These are phyloP conservation scores for Suillus plorans DNA, from an alignment of 768 basidiomycete genomes.

Conservation along the genomic window DNA sequence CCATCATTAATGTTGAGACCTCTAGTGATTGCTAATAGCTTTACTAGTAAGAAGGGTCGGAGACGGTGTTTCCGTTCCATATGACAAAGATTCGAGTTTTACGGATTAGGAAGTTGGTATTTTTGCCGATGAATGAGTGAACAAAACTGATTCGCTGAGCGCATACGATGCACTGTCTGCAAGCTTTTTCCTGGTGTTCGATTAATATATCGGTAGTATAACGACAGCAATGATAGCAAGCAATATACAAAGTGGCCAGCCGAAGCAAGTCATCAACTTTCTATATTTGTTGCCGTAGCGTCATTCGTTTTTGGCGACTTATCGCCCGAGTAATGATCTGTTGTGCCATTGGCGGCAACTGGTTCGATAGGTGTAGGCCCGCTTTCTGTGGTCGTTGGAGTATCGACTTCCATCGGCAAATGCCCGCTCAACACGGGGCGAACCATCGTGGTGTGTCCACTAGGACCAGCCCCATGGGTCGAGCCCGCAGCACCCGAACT, in stretches of 20 bases:
- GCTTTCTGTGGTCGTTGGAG: conserved; percentile 18
- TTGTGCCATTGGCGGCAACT: conserved; percentile 11
- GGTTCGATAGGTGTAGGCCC: conserved; percentile 18
- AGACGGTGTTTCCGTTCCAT: not conserved
- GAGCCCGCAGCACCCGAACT: conserved; percentile 52
- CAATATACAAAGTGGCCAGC: not conserved
- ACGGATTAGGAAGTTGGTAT: conserved; percentile 2
- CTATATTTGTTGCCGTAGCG: conserved; percentile 11
- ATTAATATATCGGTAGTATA: conserved; percentile 3
- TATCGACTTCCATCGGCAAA: conserved; percentile 33
- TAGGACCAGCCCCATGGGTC: conserved; percentile 75
- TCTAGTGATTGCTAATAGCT: not conserved
- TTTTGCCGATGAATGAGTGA: not conserved
- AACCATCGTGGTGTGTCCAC: conserved; percentile 55
- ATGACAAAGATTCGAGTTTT: not conserved
- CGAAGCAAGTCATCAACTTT: conserved; percentile 8
- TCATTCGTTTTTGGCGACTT: conserved; percentile 19
- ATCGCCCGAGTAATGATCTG: conserved; percentile 13
- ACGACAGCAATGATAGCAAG: not conserved
- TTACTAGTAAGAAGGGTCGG: not conserved
- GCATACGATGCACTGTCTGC: not conserved
- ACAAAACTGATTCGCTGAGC: not conserved
- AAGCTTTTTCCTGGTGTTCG: not conserved
- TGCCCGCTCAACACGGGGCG: conserved; percentile 27
- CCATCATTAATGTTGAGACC: not conserved